Evolutionary conservation across 1,139 yeast genomes (phyloP).

Genomic region (Hyphopichia burtonii): DNA sequence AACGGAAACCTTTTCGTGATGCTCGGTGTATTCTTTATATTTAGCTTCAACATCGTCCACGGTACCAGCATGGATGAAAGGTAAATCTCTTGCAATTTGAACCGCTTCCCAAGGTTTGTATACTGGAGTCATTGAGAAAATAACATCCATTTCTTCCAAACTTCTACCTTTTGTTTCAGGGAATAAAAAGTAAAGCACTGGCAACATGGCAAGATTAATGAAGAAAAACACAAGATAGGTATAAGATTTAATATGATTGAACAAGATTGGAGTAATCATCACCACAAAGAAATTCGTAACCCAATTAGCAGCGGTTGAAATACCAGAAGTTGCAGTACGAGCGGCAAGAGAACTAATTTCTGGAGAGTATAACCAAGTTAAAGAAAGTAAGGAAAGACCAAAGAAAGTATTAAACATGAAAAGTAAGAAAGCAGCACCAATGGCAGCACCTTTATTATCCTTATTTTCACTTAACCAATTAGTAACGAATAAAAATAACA

Average conservation of each 20-base stretch:
- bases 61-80: constrained; percentile 23
- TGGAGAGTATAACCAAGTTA: constrained; percentile 22
- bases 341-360: constrained; percentile 23
- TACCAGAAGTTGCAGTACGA: constrained; percentile 31
- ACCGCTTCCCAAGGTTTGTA: constrained; percentile 39
- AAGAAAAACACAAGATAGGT: constrained; percentile 29
- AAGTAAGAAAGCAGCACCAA: constrained; percentile 14
- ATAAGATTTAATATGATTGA: constrained; percentile 22
- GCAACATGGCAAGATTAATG: constrained; percentile 21
- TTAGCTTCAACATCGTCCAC: constrained; percentile 9
- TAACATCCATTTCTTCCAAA: constrained; percentile 39
- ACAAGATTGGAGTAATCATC: constrained; percentile 28
- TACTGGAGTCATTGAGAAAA: constrained; percentile 44
- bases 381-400: constrained; percentile 28
- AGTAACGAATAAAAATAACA: constrained; percentile 13
- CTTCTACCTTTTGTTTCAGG: constrained; percentile 34
- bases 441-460: constrained; percentile 7
- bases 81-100: constrained; percentile 33
- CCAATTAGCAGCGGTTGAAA: constrained; percentile 41
- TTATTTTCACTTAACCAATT: constrained; percentile 6
- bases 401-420: constrained; percentile 11
- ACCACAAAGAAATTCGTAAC: constrained; percentile 39
- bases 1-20: neutral
- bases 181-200: constrained; percentile 21
- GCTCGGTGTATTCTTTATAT: neutral